Base-by-base conservation (phyloP, 148 eudicot genomes). In the Rhododendron mucronatum region DNA sequence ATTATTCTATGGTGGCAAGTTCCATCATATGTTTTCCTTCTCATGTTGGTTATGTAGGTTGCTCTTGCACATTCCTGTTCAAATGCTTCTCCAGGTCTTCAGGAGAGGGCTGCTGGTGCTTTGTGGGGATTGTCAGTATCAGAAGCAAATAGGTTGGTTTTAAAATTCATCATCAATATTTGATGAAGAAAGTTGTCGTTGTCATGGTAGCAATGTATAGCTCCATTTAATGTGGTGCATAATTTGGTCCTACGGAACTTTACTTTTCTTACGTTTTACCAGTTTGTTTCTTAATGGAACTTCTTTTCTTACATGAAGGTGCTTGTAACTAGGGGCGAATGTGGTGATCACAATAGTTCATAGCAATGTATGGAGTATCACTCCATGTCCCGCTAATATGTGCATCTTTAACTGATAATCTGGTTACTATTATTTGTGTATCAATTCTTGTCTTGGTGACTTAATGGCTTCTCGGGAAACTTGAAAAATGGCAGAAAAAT, bases 101-200 rank as follows among this genome's bases (percentile, higher is more conserved):
- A 97, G 91, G 98, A 97, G 95, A 95, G 99, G 90, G 99, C 98
- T 87, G 99, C 99, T 85, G 99, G 98, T 86, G 99, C 99, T 74
- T 91, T 97, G 11, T 97, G 99, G 99, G 99, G 98, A 39, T 90
- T 97, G 88, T 97, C 99, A 61, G 98, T 95, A 39, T 97, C 99
- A 37, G 98, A 97, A 91, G 88, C 95, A 41, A 97, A 97, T 91
- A 97, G 99, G 99, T 94, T 88, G 39, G 75, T 87, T 39, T 33
- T 80, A 51, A 55, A 15, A 15, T 51, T 78, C 48, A 4, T 51
- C 33, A 14, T 4, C 21, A 14, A 13, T 71, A 30, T 71, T 33
- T 21, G 1, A 2, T n/a, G 1, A 23, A 59, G 8, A 51, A 9
- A 13, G 74, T 53, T 1, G 57, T 20, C 23, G 8, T 12, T 12